Base-by-base conservation (phyloP, 2,329 filamentous ascomycete genomes). In the Fusarium drepaniforme region DNA sequence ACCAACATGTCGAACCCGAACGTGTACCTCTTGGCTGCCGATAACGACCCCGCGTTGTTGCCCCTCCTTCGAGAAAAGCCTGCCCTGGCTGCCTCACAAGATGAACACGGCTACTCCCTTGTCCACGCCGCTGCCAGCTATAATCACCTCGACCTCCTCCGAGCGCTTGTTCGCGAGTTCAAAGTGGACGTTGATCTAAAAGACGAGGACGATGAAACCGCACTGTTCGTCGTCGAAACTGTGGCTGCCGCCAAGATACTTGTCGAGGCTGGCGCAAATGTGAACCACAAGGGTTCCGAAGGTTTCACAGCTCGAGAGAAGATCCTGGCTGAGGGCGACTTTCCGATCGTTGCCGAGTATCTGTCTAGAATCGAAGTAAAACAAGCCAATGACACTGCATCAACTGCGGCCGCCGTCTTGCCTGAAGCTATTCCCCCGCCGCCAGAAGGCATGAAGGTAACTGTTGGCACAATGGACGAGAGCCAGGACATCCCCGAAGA, bases 71-170 rank as follows among this genome's bases (percentile, higher is more conserved):
- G 90, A 73, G 86, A 91, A 71, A 90, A 95, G 76, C 94, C 95
- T 38, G 84, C 90, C n/a, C 87, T 97, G 64, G 96, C 97, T 64
- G 90, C 92, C 3, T 86, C 89, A 63, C 94, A 97, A 85, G 97
- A 99, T 83, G 91, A 93, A 70, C 93, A 98, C 80, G 97, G 97
- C 79, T 99, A 99, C 86, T 97, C 95, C 57, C 91, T 98, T 30
- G 87, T 98, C 59, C 97, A 99, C 84, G 97, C 97, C 63, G 95
- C 96, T 18, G 93, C 94, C 21, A 98, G 96, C 77, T 99, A 98
- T 88, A 93, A 93, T 81, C 96, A 98, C 81, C 85, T 94, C 40
- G 90, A 93, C 66, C 91, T 99, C 18, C 89, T 98, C 18, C 92
- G 93, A 70, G 84, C 90, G 1, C 89, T 99, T 8, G 88, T 98